Evolutionary conservation across 805 yeast species (phyloP).

Genomic region (Candida nonsorbophila): DNA sequence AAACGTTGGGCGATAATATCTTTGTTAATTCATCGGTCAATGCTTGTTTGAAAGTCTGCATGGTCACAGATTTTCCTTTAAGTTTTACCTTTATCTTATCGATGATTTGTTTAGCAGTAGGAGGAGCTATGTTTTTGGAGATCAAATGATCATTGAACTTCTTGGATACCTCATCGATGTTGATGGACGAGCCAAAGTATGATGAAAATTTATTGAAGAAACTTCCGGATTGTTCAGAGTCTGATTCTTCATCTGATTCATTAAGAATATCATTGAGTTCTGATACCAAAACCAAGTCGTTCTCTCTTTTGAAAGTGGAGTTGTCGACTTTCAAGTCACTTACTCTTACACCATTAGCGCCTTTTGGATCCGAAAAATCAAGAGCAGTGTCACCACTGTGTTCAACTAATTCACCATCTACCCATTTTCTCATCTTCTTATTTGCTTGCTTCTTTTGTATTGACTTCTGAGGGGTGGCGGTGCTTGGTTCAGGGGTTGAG

Average conservation of each 20-base stretch:
- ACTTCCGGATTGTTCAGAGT: slow-evolving; percentile 1
- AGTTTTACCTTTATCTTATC: slow-evolving; percentile 65
- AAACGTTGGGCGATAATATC: slow-evolving; percentile 85
- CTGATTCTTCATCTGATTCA: slow-evolving; percentile 17
- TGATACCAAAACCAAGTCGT: slow-evolving; percentile 35
- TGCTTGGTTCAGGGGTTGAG: not conserved
- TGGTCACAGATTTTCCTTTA: slow-evolving; percentile 70
- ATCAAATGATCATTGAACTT: slow-evolving; percentile 73
- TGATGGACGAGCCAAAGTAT: slow-evolving; percentile 30
- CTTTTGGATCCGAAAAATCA: slow-evolving; percentile 26
- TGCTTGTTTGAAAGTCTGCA: slow-evolving; percentile 58
- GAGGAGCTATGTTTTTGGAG: slow-evolving; percentile 86
- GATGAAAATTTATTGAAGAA: slow-evolving; percentile 31
- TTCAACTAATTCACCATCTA: slow-evolving; percentile 32
- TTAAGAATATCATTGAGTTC: slow-evolving; percentile 35
- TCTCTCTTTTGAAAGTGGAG: slow-evolving; percentile 29
- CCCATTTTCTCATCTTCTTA: slow-evolving; percentile 42
- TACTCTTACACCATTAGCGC: slow-evolving; percentile 5
- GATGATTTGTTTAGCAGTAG: slow-evolving; percentile 71
- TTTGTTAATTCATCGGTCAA: slow-evolving; percentile 67
- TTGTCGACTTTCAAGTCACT: slow-evolving; percentile 17
- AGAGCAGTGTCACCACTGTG: slow-evolving; percentile 14
- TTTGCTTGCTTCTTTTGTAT: slow-evolving; percentile 4
- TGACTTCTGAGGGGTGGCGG: not conserved
- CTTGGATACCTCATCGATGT: slow-evolving; percentile 59